Base-by-base conservation (phyloP, 306 rosid genomes). In the Rosa persica region DNA sequence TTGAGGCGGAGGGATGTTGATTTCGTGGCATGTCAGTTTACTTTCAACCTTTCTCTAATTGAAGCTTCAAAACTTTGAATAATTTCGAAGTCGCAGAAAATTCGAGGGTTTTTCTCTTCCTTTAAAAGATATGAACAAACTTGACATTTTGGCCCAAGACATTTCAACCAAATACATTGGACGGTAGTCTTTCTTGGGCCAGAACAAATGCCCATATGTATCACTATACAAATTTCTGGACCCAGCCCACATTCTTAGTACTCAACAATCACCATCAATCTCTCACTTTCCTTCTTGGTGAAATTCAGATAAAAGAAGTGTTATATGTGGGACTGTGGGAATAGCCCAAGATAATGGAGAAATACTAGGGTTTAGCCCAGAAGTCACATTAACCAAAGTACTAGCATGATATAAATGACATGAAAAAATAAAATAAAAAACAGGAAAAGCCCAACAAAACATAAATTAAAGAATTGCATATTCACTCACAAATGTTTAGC, bases 401-500 rank as follows among this genome's bases (percentile, higher is more conserved):
- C 8, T 3, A 12, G 8, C 74, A 70, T 2, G 55, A n/a, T 1
- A 55, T 20, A n/a, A 16, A 15, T 17, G n/a, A 15, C 5, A 4
- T 51, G 57, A 17, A 51, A 16, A 51, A n/a, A n/a, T n/a, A n/a
- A n/a, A n/a, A n/a, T n/a, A n/a, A n/a, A 51, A 12, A 9, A 30
- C 34, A 67, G 19, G 3, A 4, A 46, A 70, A 47, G 42, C 9
- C 4, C 4, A 70, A 52, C 34, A 73, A 38, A 20, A 73, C 60
- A 47, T 52, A 52, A 5, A n/a, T 17, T 4, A 51, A 49, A 17
- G 62, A 81, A 84, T 80, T 52, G 79, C 78, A 62, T 7, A 46
- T 80, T 38, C 58, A 69, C 76, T 83, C 51, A 20, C 75, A 79
- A 79, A 38, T 78, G 81, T 81, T 78, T 57, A 77, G 85, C 77